These are phyloP conservation scores for Heritiera littoralis DNA, from an alignment of 345 rosid species.

Conservation along the genomic window DNA sequence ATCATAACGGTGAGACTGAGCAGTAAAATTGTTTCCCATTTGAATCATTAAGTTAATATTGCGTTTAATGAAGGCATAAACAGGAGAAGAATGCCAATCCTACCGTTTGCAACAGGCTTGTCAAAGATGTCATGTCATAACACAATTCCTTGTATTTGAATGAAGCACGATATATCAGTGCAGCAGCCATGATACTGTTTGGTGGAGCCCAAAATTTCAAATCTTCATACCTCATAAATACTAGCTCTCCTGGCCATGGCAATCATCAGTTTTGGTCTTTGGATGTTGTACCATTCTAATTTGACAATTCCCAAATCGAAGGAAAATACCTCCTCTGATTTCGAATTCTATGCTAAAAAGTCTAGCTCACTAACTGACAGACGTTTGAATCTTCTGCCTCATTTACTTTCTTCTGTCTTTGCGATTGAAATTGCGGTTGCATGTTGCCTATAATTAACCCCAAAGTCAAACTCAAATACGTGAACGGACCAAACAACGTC, in stretches of 20 bases:
- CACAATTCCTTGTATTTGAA: background rate
- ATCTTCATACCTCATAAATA: background rate
- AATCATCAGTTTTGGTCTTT: background rate
- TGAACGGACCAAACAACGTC: constrained; percentile 21
- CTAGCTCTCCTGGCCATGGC: background rate
- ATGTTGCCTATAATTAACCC: no score
- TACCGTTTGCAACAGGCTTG: constrained; percentile 29
- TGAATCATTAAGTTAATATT: background rate
- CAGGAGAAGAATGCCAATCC: background rate
- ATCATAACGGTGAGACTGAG: background rate
- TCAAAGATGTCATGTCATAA: background rate
- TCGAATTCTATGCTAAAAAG: constrained; percentile 2
- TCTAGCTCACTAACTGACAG: background rate
- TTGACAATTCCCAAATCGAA: constrained; percentile 17
- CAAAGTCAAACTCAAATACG: constrained; percentile 38
- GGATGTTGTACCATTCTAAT: background rate
- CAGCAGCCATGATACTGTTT: background rate
- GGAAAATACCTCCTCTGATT: constrained; percentile 15
- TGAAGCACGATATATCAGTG: background rate
- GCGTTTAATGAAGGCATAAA: background rate
- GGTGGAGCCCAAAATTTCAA: constrained; percentile 3
- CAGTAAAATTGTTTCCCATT: constrained; percentile 4
- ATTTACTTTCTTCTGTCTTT: background rate
- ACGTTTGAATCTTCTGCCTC: constrained; percentile 25
- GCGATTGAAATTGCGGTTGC: background rate